Conservation (phyloP, 2,329 filamentous ascomycete genomes). For the Pyrenophora tritici-repentis region DNA sequence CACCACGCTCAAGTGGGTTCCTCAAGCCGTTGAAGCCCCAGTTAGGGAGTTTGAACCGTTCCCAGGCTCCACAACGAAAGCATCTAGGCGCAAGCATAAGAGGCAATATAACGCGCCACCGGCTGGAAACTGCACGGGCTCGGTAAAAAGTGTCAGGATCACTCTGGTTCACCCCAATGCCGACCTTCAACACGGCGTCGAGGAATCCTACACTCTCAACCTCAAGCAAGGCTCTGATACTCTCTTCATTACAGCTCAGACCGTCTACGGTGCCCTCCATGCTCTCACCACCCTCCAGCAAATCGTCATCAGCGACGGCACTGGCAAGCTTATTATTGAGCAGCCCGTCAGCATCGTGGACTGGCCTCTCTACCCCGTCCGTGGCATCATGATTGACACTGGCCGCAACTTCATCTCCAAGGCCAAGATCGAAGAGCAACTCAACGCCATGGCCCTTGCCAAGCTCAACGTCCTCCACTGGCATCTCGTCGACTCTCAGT, state of each 20-base stretch:
- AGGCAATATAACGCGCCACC: conserved; percentile 25
- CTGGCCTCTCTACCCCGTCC: conserved; percentile 58
- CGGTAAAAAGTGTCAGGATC: conserved; percentile 53
- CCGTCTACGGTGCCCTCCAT: conserved; percentile 60
- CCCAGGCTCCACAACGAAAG: conserved; percentile 47
- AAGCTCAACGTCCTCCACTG: conserved; percentile 64
- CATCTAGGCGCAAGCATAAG: conserved; percentile 23
- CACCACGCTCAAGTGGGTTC: conserved; percentile 58
- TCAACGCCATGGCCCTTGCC: conserved; percentile 60
- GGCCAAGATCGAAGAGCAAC: conserved; percentile 59
- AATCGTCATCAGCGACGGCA: conserved; percentile 56
- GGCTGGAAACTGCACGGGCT: conserved; percentile 31
- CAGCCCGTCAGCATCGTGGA: conserved; percentile 59
- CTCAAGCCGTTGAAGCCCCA: conserved; percentile 58
- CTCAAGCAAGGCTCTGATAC: conserved; percentile 48
- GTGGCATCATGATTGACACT: conserved; percentile 61
- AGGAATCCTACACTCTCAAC: conserved; percentile 61
- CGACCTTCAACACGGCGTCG: conserved; percentile 60
- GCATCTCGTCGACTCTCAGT: conserved; percentile 62
- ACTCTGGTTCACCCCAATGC: conserved; percentile 53
- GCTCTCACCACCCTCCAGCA: conserved; percentile 64
- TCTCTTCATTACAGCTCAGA: conserved; percentile 56
- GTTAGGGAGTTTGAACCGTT: conserved; percentile 58
- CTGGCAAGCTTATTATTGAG: conserved; percentile 55
- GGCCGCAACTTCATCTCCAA: conserved; percentile 61